Evolutionary conservation across 2,329 filamentous ascomycete genomes (phyloP).

Genomic region (Venturiaceae sp.): DNA sequence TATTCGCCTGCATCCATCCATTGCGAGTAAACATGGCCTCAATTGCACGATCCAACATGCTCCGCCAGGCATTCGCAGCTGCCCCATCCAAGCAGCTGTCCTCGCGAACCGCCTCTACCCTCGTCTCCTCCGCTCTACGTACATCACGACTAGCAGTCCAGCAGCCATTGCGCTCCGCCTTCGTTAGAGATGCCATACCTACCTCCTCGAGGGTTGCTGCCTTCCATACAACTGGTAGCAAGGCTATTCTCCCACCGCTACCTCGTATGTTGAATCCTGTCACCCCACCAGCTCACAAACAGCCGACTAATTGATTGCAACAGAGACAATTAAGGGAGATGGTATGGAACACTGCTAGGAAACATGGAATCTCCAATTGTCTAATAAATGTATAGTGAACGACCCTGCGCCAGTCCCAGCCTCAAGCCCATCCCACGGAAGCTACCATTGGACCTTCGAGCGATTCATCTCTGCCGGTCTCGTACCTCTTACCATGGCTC

Average conservation of each 20-base stretch:
- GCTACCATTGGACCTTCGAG: conserved; percentile 98
- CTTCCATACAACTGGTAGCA: conserved; percentile 76
- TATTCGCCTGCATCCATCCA: neutral
- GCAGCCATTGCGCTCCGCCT: conserved; percentile 24
- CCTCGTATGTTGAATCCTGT: conserved; percentile 56
- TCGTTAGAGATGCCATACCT: conserved; percentile 31
- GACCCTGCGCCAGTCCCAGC: conserved; percentile 69
- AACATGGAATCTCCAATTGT: conserved; percentile 13
- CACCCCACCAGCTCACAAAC: neutral
- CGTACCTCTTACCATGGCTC: conserved; percentile 77
- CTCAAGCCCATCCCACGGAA: conserved; percentile 70
- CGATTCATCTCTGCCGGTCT: conserved; percentile 52
- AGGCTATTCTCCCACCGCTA: conserved; percentile 68
- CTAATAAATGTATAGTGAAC: conserved; percentile 52
- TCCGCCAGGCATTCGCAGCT: conserved; percentile 36
- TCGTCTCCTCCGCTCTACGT: conserved; percentile 24
- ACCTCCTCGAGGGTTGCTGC: conserved; percentile 51
- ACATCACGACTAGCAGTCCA: conserved; percentile 21
- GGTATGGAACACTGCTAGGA: conserved; percentile 40
- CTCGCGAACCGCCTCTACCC: conserved; percentile 28
- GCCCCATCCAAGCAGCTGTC: conserved; percentile 30
- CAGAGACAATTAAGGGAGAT: conserved; percentile 67
- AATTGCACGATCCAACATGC: conserved; percentile 38
- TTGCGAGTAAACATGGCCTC: conserved; percentile 35
- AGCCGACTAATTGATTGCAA: conserved; percentile 32